Evolutionary conservation across 805 yeast genomes (phyloP), one percentile per base, ranked within the genome.

Genomic region (Debaryomyces prosopidis): DNA sequence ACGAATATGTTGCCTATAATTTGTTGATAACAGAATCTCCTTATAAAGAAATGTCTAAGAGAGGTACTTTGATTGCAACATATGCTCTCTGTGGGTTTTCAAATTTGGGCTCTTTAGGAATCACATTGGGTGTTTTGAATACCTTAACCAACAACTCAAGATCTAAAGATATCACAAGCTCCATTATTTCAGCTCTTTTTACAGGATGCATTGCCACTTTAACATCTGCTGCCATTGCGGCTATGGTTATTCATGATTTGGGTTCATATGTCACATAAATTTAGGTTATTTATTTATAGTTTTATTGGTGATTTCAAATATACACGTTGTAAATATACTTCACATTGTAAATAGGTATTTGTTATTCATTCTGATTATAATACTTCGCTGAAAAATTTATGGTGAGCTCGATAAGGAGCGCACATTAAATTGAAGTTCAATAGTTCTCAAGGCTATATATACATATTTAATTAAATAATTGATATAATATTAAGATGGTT

Each of bases 41-140:
- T 14, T 80, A 75, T 65, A 69, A 66, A 31, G 55, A 61, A 37
- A 61, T 81, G 73, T 68, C 79, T 31, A 62, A 68, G 42, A 75
- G 85, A 62, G 79, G 80, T 32, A 69, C 69, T 30, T 65, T 81
- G 55, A 66, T 81, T 54, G 84, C 84, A 30, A 81, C 85, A 15
- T 81, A 80, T 51, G 81, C 82, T 15, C 71, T 79, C 35, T 81
- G 85, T 68, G 85, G 86, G 1, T 81, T 81, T 60, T 77, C 84
- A 30, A 81, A 81, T 62, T 65, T 81, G 39, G 86, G 85, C 26
- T 77, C 84, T 5, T 68, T 81, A 51, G 86, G 84, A 54, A 80
- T 80, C 47, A 80, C 80, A 47, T 62, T 81, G 47, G 85, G 85
- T 57, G 85, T 81, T 35, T 71, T 81, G 54, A 75, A 79, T 48